phyloP scores from a whole-genome alignment of 305 asterid species.

The Fraxinus baroniana region DNA sequence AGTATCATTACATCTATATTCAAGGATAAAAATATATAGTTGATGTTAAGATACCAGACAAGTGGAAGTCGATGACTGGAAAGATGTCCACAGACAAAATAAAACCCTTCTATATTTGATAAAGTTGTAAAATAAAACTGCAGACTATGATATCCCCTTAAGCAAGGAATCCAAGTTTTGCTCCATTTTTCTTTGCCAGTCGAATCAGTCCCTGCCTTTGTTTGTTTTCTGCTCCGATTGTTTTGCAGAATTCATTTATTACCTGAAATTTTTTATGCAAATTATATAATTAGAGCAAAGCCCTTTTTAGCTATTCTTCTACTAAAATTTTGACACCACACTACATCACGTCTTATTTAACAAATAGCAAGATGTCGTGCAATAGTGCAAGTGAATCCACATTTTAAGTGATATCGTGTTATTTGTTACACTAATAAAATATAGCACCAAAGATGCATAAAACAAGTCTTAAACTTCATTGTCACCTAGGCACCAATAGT shows the following conservation, averaged over 20 bases:
- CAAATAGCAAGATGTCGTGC: neutral
- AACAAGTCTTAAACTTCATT: neutral
- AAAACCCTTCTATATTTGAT: neutral
- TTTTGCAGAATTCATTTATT: constrained; percentile 80
- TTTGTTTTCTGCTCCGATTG: constrained; percentile 79
- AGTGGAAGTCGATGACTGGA: neutral
- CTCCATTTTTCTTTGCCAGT: constrained; percentile 82
- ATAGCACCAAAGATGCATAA: neutral
- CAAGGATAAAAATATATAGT: neutral
- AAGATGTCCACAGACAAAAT: neutral
- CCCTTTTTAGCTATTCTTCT: neutral
- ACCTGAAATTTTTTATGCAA: constrained; percentile 42
- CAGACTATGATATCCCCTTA: constrained; percentile 22
- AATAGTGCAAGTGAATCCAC: neutral
- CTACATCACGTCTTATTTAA: neutral
- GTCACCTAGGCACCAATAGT: neutral
- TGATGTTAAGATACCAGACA: neutral
- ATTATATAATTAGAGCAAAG: neutral
- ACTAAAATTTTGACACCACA: neutral
- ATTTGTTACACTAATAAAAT: too few relatives aligned
- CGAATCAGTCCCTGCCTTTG: constrained; percentile 83
- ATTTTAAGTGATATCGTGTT: neutral
- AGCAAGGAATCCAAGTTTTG: constrained; percentile 77
- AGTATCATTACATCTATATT: neutral
- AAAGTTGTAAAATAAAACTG: neutral